Conservation (phyloP, 306 rosid species). For the Vigna trinervia region DNA sequence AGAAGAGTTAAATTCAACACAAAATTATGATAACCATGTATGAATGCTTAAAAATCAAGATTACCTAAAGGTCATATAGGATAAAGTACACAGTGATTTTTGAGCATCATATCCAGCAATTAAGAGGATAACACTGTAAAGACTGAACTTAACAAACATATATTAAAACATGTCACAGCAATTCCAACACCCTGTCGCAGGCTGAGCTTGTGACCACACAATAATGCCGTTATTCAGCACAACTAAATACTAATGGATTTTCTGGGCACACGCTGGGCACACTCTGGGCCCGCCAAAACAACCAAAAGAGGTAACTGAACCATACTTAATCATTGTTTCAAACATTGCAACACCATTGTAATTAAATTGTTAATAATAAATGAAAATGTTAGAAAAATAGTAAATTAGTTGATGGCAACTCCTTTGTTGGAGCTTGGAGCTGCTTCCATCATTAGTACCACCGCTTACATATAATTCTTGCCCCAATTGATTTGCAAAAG, state of each 20-base stretch:
- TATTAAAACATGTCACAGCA: too few relatives aligned
- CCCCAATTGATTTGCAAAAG: background rate
- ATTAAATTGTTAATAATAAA: background rate
- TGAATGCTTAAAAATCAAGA: background rate
- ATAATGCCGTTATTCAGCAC: background rate
- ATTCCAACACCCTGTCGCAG: too few relatives aligned
- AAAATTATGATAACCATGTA: background rate
- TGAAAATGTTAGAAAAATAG: background rate
- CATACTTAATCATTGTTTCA: constrained; percentile 7
- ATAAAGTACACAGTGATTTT: constrained; percentile 4
- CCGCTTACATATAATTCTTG: background rate
- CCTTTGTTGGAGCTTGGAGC: too few relatives aligned
- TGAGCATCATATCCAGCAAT: background rate
- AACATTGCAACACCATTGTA: background rate
- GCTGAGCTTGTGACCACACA: too few relatives aligned
- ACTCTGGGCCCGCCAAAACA: background rate
- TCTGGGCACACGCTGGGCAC: background rate
- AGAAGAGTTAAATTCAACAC: background rate
- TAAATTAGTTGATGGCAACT: too few relatives aligned
- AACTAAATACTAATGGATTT: background rate
- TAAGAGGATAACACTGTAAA: too few relatives aligned
- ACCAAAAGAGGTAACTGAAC: background rate
- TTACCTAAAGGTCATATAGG: background rate
- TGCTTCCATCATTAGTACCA: background rate
- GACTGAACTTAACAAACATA: too few relatives aligned